Evolutionary conservation across 345 rosid species (phyloP).

Genomic region (Mallotus nudiflorus): DNA sequence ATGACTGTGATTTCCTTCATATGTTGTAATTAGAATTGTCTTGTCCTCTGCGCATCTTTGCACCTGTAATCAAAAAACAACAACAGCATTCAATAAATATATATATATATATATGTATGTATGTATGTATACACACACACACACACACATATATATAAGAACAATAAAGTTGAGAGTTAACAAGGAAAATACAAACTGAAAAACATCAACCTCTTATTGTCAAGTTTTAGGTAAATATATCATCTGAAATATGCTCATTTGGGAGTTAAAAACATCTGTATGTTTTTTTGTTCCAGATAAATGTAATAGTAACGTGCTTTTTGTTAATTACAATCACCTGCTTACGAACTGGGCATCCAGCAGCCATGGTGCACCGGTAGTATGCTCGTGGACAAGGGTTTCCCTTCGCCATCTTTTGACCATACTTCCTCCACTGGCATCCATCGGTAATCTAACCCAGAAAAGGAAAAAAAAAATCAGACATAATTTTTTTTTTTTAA

Average conservation of each 20-base stretch:
- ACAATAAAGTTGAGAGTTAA: not conserved
- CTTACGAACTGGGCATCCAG: constrained; percentile 83
- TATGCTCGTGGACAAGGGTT: constrained; percentile 97
- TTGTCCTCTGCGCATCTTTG: constrained; percentile 91
- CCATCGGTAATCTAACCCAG: constrained; percentile 70
- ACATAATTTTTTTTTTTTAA: not conserved
- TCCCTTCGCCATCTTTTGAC: constrained; percentile 86
- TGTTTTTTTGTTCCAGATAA: too few relatives aligned
- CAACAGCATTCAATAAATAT: too few relatives aligned
- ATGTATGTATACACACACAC: too few relatives aligned
- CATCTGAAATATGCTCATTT: too few relatives aligned
- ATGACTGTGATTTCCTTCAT: constrained; percentile 95
- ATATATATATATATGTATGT: too few relatives aligned
- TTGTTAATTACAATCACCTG: constrained; percentile 43
- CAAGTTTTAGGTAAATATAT: too few relatives aligned
- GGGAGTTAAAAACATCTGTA: too few relatives aligned
- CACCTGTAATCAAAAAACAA: constrained; percentile 52
- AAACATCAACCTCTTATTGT: not conserved
- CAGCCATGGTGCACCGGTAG: constrained; percentile 81
- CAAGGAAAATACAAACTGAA: not conserved
- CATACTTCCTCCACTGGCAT: constrained; percentile 97
- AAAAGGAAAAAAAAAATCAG: not conserved
- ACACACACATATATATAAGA: not conserved
- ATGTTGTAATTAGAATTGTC: constrained; percentile 74
- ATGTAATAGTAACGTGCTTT: too few relatives aligned